A percentile compares a stretch with the other conserved stretches of the same genome.
These are phyloP conservation scores for Condylostoma magnum DNA, from an alignment of 169 alveolate genomes.

Conservation along the genomic window DNA sequence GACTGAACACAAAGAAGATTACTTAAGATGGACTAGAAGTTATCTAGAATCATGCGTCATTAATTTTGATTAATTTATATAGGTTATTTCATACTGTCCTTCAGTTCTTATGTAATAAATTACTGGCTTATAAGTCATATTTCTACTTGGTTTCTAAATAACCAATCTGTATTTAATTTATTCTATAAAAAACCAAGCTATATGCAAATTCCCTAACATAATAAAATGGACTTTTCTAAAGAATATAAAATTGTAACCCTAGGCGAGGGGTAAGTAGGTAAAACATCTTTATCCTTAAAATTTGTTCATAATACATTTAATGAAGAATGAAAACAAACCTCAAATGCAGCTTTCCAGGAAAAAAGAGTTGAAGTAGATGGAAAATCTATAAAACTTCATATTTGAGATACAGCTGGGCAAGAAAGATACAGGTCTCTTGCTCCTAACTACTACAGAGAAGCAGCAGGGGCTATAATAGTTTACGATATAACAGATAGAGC, in stretches of 20 bases:
- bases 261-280: conserved; percentile 77
- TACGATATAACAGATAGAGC: conserved; percentile 79
- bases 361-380: conserved; percentile 40
- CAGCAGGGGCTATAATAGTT: conserved; percentile 77
- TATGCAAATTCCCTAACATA: background rate
- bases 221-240: conserved; percentile 25
- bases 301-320: conserved; percentile 56
- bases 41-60: too few relatives aligned
- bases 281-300: conserved; percentile 70
- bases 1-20: too few relatives aligned
- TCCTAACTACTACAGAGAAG: conserved; percentile 72
- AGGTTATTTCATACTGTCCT: too few relatives aligned
- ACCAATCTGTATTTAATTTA: too few relatives aligned
- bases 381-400: conserved; percentile 37
- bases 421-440: conserved; percentile 71
- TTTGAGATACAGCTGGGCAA: conserved; percentile 73
- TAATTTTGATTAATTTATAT: too few relatives aligned
- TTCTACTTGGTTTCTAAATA: too few relatives aligned
- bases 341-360: conserved; percentile 58
- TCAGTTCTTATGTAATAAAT: too few relatives aligned
- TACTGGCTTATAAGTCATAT: too few relatives aligned
- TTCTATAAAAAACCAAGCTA: too few relatives aligned
- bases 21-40: too few relatives aligned
- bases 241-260: conserved; percentile 37
- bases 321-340: conserved; percentile 58